Percentiles rank a stretch among this genome's conserved stretches.
phyloP scores from a whole-genome alignment of 169 alveolate species.

The Plasmodium vinckei region DNA sequence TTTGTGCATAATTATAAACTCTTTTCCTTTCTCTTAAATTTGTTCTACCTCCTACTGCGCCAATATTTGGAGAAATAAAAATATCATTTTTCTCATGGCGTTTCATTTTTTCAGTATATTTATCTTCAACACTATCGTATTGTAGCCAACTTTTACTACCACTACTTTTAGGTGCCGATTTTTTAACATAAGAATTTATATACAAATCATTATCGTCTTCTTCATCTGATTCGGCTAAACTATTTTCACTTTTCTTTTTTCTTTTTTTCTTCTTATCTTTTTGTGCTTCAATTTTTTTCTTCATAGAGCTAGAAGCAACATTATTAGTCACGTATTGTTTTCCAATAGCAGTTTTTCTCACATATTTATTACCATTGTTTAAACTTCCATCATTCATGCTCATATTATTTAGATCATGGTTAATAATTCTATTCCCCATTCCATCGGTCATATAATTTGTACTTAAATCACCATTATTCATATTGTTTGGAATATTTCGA shows the following conservation, averaged over 20 bases:
- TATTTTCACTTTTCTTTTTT: constrained; percentile 24
- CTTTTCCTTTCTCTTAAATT: constrained; percentile 66
- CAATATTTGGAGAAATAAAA: constrained; percentile 66
- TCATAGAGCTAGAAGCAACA: neutral
- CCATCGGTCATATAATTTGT: neutral
- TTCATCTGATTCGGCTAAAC: constrained; percentile 7
- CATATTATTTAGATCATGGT: neutral
- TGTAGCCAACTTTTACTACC: constrained; percentile 2
- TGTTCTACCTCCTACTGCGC: constrained; percentile 53
- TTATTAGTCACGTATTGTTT: neutral
- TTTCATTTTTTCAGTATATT: constrained; percentile 38
- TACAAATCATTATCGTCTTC: constrained; percentile 66
- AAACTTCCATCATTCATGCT: neutral
- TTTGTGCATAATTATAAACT: constrained; percentile 58
- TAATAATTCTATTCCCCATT: neutral
- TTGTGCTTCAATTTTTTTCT: constrained; percentile 5
- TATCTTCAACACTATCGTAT: constrained; percentile 47
- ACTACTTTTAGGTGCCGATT: constrained; percentile 15
- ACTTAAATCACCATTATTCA: neutral
- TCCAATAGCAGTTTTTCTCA: neutral
- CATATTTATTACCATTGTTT: neutral
- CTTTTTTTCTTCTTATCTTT: constrained; percentile 21
- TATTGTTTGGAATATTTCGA: neutral
- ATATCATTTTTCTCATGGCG: constrained; percentile 47
- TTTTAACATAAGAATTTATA: constrained; percentile 63